Evolutionary conservation across 371 early-diverging fungal genomes (phyloP), one percentile per base, ranked within the genome.

Genomic region (Mucor piriformis): DNA sequence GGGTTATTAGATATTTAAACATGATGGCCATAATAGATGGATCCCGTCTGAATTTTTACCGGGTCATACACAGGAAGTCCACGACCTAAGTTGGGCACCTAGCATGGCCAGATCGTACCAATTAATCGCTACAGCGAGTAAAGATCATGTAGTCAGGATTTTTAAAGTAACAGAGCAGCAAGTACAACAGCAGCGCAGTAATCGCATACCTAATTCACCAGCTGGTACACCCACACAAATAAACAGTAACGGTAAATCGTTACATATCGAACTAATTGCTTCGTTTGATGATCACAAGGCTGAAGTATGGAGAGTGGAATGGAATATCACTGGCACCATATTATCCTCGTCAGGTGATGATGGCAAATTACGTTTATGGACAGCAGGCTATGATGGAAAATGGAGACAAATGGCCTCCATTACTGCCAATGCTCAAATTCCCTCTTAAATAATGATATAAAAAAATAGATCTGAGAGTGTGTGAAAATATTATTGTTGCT

Each of bases 291-390:
- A 92, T 46, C 92, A 93, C 57, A 69, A 79, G 25, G 85, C 87
- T 1, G 92, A 92, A 68, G 88, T 95, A 6, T 95, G 96, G 92
- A 77, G 89, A 12, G 93, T 95, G 1, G 89, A 91, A 64, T 96
- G 96, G 95, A 97, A 97, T 72, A 75, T 95, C 25, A 91, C 92
- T 3, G 98, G 97, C 3, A 95, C 97, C 0, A 88, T 95, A 37
- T 74, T 97, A 18, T 85, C 90, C 3, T 90, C 91, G 11, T 89
- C 92, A 48, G 95, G 96, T 20, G 95, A 95, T 63, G 98, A 97
- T 72, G 96, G 97, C 20, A 90, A 85, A 60, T 83, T 94, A 15
- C 83, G 94, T 2, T 70, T 95, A 49, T 97, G 96, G 95, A 92
- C 88, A 67, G 83, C 85, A 18, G 82, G 80, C 0, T 84, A 73